Evolutionary conservation across 108 stramenopile species (phyloP), one percentile per base, ranked within the genome.

Genomic region (Cyclotella choctawhatcheeana): DNA sequence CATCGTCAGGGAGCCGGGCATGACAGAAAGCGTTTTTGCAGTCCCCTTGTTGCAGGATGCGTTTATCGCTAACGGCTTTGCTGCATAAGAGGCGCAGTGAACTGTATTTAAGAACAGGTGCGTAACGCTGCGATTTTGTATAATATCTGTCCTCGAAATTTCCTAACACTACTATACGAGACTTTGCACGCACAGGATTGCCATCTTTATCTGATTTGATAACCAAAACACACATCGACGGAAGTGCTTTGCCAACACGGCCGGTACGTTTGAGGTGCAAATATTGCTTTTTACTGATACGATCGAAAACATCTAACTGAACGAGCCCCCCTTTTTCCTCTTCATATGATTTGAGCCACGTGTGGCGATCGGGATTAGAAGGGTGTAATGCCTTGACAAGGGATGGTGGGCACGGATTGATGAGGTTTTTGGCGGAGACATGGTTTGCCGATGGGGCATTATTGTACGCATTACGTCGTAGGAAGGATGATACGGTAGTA

Each of bases 21-120:
- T 77, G 60, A 31, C 76, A 77, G 43, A 77, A 77, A 25, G 76
- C 76, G 25, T 77, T 77, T n/a, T 77, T 77, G 30, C 61, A 70
- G 18, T 77, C 69, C 20, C 69, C 69, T 43, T 77, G 76, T 71
- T 77, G 54, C 37, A 69, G 50, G n/a, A 55, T 37, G 2, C 69
- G 31, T 20, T 52, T 60, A 0, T 27, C 30, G 0, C 30, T 17
- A 0, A 60, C 69, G 0, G 69, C 69, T 40, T 54, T 53, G 0
- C 52, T 37, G 25, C 34, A 26, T 0, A 77, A 58, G 16, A 58
- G 27, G 0, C 51, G 50, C 34, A 72, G 62, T 3, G 35, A 53
- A 22, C 22, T 17, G n/a, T 47, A 71, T 16, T 64, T 34, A 16
- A 77, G 50, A 33, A 77, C 63, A 5, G 76, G 76, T 0, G 76